phyloP scores from a whole-genome alignment of 78 protist species.

The Planoprotostelium fungivorum region DNA sequence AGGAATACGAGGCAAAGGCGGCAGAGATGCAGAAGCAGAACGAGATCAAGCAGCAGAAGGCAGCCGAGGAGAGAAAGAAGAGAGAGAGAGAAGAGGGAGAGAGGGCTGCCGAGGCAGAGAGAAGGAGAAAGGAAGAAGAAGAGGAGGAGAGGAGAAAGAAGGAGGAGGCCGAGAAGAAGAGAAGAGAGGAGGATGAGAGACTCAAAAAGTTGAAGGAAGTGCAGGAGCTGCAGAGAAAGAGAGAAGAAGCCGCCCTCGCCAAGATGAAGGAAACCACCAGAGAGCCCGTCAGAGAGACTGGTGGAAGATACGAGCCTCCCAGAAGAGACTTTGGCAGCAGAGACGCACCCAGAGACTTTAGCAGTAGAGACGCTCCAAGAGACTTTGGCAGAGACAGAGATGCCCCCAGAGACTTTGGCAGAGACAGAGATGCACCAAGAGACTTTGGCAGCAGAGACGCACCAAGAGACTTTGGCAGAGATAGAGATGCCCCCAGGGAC shows the following conservation, averaged over 20 bases:
- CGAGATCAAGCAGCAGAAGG: constrained; percentile 8
- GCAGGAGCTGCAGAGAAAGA: neutral
- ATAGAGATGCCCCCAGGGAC: neutral
- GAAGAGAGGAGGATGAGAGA: neutral
- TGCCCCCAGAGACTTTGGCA: neutral
- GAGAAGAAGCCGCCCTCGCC: neutral
- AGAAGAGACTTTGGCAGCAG: neutral
- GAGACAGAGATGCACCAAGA: neutral
- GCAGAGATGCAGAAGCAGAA: constrained; percentile 12
- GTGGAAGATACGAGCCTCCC: neutral
- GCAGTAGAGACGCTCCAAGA: neutral
- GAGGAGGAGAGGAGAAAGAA: constrained; percentile 5
- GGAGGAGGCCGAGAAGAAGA: neutral
- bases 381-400: neutral
- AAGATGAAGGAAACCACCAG: neutral
- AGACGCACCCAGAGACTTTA: neutral
- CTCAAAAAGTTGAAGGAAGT: neutral
- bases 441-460: too few species aligned
- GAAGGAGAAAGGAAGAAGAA: constrained; percentile 21
- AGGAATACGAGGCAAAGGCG: constrained; percentile 25
- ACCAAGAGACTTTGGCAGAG: neutral
- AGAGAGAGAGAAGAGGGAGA: constrained; percentile 8
- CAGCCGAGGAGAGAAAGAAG: constrained; percentile 5
- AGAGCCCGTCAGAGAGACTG: neutral
- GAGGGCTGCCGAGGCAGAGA: constrained; percentile 14